Evolutionary conservation across 2,329 filamentous ascomycete species (phyloP).

Genomic region (Fusarium sulawesiense): DNA sequence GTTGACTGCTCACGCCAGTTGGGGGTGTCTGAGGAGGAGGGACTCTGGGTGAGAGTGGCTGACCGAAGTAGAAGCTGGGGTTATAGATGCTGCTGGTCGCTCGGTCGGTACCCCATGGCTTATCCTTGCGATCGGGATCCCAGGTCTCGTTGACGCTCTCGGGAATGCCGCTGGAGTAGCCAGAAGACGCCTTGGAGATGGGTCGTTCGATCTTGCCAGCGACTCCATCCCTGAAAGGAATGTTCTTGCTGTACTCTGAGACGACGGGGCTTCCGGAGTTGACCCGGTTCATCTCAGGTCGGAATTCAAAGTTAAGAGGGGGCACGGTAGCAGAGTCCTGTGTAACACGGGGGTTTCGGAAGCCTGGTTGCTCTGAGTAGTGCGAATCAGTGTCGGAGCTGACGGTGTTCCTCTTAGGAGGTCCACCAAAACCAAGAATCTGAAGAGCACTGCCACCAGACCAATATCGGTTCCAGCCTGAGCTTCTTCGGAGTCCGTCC

Average conservation of each 20-base stretch:
- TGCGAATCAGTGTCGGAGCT: slow-evolving; percentile 66
- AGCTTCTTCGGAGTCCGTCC: slow-evolving; percentile 68
- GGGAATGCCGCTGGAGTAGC: slow-evolving; percentile 73
- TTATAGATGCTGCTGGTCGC: slow-evolving; percentile 65
- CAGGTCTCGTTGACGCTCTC: slow-evolving; percentile 70
- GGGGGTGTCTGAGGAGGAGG: slow-evolving; percentile 48
- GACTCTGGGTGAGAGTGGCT: slow-evolving; percentile 54
- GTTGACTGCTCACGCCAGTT: slow-evolving; percentile 59
- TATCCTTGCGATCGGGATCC: slow-evolving; percentile 59
- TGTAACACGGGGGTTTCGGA: slow-evolving; percentile 59
- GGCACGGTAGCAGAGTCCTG: slow-evolving; percentile 77
- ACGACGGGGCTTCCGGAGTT: slow-evolving; percentile 77
- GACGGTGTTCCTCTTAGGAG: slow-evolving; percentile 61
- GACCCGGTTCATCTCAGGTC: slow-evolving; percentile 73
- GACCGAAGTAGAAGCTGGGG: slow-evolving; percentile 57
- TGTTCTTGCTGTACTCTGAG: slow-evolving; percentile 64
- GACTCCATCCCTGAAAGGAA: slow-evolving; percentile 67
- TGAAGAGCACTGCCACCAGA: slow-evolving; percentile 77
- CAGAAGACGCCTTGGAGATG: slow-evolving; percentile 61
- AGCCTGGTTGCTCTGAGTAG: slow-evolving; percentile 58
- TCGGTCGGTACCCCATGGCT: slow-evolving; percentile 63
- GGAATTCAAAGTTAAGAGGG: slow-evolving; percentile 73
- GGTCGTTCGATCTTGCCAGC: slow-evolving; percentile 71
- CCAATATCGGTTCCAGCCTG: slow-evolving; percentile 83
- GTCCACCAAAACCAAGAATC: slow-evolving; percentile 68